Evolutionary conservation across 2,329 filamentous ascomycete genomes (phyloP).

Genomic region (Alternaria atra): DNA sequence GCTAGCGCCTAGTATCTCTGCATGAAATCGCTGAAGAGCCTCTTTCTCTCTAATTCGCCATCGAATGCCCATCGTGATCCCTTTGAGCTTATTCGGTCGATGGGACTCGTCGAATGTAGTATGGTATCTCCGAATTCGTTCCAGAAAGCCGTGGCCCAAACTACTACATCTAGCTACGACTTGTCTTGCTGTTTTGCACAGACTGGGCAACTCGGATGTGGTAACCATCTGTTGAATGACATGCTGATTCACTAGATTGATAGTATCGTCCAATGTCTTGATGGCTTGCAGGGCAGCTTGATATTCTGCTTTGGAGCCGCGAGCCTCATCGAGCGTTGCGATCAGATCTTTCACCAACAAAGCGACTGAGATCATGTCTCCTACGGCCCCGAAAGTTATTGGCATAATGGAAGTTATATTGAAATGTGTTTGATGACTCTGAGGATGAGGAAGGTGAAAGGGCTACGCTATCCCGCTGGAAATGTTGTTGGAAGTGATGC

Average conservation of each 20-base stretch:
- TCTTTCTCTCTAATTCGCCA: constrained; percentile 24
- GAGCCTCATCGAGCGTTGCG: constrained; percentile 36
- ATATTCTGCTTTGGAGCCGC: constrained; percentile 43
- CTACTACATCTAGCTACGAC: not conserved
- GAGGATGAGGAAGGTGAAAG: no score
- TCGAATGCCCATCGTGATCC: constrained; percentile 13
- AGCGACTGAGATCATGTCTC: constrained; percentile 40
- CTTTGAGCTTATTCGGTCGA: constrained; percentile 4
- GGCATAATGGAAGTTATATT: not conserved
- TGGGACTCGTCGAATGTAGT: not conserved
- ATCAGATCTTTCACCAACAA: constrained; percentile 42
- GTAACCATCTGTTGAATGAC: constrained; percentile 5
- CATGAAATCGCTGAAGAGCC: constrained; percentile 19
- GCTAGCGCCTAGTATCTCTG: constrained; percentile 14
- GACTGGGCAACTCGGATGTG: not conserved
- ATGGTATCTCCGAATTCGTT: not conserved
- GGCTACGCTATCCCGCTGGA: not conserved
- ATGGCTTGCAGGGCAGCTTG: constrained; percentile 27
- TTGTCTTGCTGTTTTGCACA: not conserved
- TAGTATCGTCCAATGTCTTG: no score
- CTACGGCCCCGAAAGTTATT: not conserved
- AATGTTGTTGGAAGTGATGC: not conserved
- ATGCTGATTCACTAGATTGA: not conserved
- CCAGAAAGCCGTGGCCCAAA: not conserved
- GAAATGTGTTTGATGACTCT: no score